phyloP scores from a whole-genome alignment of 192 early-diverging fungal species.

The Backusella psychrophila region DNA sequence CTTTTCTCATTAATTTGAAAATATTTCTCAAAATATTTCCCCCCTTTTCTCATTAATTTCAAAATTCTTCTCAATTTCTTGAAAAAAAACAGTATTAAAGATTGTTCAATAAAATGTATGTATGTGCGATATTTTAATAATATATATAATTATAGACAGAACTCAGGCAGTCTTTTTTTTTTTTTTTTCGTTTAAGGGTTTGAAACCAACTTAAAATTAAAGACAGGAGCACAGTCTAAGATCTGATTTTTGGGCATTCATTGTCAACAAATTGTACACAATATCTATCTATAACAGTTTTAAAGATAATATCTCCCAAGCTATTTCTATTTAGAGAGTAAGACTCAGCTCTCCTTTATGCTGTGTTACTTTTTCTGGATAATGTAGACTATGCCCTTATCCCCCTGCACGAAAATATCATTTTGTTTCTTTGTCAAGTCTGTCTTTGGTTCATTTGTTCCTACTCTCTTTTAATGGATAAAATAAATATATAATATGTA shows the following conservation, averaged over 20 bases:
- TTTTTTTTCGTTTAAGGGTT: not conserved
- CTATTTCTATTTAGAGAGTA: not conserved
- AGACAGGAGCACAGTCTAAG: not conserved
- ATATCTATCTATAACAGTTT: not conserved
- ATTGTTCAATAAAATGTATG: not conserved
- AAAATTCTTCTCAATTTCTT: no score
- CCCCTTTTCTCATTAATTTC: no score
- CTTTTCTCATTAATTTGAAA: no score
- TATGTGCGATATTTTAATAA: not conserved
- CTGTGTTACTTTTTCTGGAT: not conserved
- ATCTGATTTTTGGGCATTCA: not conserved
- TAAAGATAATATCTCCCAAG: not conserved
- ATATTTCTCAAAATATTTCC: no score
- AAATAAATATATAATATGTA: not conserved
- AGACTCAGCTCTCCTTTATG: not conserved
- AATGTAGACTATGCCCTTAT: not conserved
- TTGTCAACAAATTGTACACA: not conserved
- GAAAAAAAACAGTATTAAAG: not conserved
- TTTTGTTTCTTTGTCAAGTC: not conserved
- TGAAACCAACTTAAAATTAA: not conserved
- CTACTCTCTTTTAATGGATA: not conserved
- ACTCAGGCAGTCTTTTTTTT: not conserved
- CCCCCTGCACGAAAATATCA: not conserved
- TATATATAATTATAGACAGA: not conserved
- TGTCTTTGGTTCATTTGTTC: not conserved